Percentiles rank a stretch among this genome's conserved stretches.
Conservation (phyloP, 2,329 filamentous ascomycete species). For the Fusarium ambrosium region DNA sequence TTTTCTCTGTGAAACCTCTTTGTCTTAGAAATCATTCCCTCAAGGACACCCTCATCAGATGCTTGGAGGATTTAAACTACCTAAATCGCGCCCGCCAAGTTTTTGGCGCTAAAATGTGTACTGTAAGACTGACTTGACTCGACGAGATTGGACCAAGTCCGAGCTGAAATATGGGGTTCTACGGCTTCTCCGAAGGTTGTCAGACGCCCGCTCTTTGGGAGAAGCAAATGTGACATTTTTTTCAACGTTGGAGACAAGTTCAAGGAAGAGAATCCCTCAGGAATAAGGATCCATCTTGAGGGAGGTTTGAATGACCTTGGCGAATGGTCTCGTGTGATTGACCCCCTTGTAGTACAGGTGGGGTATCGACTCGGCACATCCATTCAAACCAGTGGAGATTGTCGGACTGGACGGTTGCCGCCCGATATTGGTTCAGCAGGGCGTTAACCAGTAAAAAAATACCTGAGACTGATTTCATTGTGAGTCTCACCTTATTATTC, state of each 20-base stretch:
- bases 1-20: not conserved
- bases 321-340: not conserved
- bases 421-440: not conserved
- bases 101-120: not conserved
- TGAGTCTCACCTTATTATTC: not conserved
- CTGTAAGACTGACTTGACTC: not conserved
- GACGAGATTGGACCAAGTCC: not conserved
- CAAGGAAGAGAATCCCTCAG: conserved; percentile 2
- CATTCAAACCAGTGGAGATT: not conserved
- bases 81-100: not conserved
- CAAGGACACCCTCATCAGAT: not conserved
- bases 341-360: not conserved
- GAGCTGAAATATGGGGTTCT: conserved; percentile 3
- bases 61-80: not conserved
- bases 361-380: conserved; percentile 1
- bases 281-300: not conserved
- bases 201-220: not conserved
- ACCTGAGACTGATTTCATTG: not conserved
- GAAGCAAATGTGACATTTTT: not conserved
- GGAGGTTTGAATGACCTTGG: not conserved
- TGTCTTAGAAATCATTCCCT: not conserved
- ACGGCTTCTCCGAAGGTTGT: not conserved
- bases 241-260: not conserved
- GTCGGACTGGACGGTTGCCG: not conserved
- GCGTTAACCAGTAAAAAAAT: not conserved